Base-by-base conservation (phyloP, 208 protist genomes). In the Leishmania lainsoni region DNA sequence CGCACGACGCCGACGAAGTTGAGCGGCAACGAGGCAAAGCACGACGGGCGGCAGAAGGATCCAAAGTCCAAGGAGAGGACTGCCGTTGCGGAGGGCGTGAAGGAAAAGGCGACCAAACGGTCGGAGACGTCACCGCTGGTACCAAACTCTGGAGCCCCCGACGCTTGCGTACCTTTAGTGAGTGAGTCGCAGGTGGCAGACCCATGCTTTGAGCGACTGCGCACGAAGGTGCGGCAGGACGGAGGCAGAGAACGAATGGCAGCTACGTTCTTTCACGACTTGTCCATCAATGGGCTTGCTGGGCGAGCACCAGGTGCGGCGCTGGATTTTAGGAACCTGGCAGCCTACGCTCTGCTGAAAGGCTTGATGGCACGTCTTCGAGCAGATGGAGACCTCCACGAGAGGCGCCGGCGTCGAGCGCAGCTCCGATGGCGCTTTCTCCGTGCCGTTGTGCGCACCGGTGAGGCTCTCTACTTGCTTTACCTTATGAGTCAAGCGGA, bases 381-480 rank as follows among this genome's bases (percentile, higher is more conserved):
- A 32, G 82, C 81, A 35, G 90, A 90, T 63, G 68, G 75, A 26
- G 86, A 87, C 51, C 56, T 68, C n/a, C 5, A 54, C 63, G 78
- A 66, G 80, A 89, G 52, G 71, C 84, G 35, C 26, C 76, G 68
- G 58, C 79, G 48, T 56, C 82, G 63, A 81, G 94, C 79, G 92
- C 83, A 83, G 59, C 84, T 91, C 70, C 92, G 94, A 29, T 97
- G 94, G 92, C 86, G 90, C 65, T 97, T 90, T 80, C 76, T 97
- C 32, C 92, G 94, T 32, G 81, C 89, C 5, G 86, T 97, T 51
- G 94, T 97, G 39, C 69, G 88, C n/a, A 96, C 92, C 61, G 94
- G 94, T 3, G 90, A 95, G 83, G 94, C 92, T 1, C 79, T 87
- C 20, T 94, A 92, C 79, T 83, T 96, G 39, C 80, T 96, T 48